These are phyloP conservation scores for Dactylellina sp. DNA, from an alignment of 2,329 filamentous ascomycete genomes.

Conservation along the genomic window DNA sequence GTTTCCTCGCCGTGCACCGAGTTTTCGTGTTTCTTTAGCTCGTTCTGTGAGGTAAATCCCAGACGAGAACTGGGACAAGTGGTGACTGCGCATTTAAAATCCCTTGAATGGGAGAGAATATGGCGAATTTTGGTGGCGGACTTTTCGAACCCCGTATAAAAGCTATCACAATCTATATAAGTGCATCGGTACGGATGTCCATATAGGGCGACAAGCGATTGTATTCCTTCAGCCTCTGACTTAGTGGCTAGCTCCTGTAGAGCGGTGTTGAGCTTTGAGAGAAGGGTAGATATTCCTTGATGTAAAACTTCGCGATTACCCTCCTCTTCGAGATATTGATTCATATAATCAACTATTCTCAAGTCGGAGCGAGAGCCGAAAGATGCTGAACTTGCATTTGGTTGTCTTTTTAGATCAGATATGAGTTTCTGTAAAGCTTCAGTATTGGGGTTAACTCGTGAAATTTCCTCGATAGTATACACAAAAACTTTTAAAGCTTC, in stretches of 20 bases:
- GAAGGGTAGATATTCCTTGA: neutral
- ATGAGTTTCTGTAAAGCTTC: neutral
- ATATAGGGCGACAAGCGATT: conserved; percentile 1
- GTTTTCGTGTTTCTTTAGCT: neutral
- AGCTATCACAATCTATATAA: neutral
- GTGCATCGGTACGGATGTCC: conserved; percentile 8
- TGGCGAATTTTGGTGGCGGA: neutral
- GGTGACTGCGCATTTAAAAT: conserved; percentile 9
- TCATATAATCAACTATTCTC: neutral
- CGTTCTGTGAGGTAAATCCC: neutral
- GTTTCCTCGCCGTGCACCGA: too few relatives aligned
- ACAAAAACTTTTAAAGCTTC: neutral
- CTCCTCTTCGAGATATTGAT: too few relatives aligned
- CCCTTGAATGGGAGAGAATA: neutral
- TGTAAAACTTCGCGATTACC: neutral
- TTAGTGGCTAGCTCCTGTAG: neutral
- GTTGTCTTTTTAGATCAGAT: neutral
- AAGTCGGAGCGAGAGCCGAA: neutral
- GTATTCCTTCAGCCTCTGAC: neutral
- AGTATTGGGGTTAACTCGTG: neutral
- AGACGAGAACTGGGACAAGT: conserved; percentile 9
- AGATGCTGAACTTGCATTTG: neutral
- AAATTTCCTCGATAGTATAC: neutral
- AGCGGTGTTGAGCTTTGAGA: neutral
- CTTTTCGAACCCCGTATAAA: conserved; percentile 4